These are phyloP conservation scores for Ophiostoma fasciatum DNA, from an alignment of 2,329 filamentous ascomycete species.

Conservation along the genomic window DNA sequence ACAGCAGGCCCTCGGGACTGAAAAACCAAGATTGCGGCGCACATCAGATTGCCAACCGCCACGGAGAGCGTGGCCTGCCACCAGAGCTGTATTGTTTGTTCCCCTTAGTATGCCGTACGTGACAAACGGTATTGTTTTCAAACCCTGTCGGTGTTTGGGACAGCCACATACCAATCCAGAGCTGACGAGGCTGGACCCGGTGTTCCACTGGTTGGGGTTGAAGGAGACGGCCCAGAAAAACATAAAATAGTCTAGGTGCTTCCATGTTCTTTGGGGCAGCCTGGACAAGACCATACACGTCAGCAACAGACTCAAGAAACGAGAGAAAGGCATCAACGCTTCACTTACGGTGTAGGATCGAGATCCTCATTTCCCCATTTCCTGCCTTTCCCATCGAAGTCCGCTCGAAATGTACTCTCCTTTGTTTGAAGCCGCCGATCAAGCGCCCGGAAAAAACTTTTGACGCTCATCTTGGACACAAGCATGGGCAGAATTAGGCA, in stretches of 20 bases:
- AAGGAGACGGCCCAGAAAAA: slow-evolving; percentile 9
- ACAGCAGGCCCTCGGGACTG: slow-evolving; percentile 6
- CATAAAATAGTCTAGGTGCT: slow-evolving; percentile 6
- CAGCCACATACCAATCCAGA: slow-evolving; percentile 5
- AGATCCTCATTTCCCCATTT: slow-evolving; percentile 7
- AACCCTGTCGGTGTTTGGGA: neutral
- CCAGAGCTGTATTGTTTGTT: too few relatives aligned
- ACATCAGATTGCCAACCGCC: slow-evolving; percentile 1
- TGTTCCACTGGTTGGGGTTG: slow-evolving; percentile 8
- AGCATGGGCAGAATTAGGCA: too few relatives aligned
- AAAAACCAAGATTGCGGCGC: slow-evolving; percentile 4
- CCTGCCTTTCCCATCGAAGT: neutral
- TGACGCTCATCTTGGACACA: too few relatives aligned
- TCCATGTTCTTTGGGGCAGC: too few relatives aligned
- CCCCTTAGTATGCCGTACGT: too few relatives aligned
- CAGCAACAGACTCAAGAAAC: too few relatives aligned
- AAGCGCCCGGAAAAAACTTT: too few relatives aligned
- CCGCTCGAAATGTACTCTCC: slow-evolving; percentile 4
- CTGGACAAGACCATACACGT: too few relatives aligned
- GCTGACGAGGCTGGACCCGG: slow-evolving; percentile 4
- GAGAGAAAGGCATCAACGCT: too few relatives aligned
- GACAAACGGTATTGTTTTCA: neutral
- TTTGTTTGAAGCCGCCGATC: slow-evolving; percentile 3
- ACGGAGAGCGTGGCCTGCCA: slow-evolving; percentile 7
- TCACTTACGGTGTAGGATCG: slow-evolving; percentile 4